These are phyloP conservation scores for Cercospora sp. DNA, from an alignment of 2,329 filamentous ascomycete genomes.

Conservation along the genomic window DNA sequence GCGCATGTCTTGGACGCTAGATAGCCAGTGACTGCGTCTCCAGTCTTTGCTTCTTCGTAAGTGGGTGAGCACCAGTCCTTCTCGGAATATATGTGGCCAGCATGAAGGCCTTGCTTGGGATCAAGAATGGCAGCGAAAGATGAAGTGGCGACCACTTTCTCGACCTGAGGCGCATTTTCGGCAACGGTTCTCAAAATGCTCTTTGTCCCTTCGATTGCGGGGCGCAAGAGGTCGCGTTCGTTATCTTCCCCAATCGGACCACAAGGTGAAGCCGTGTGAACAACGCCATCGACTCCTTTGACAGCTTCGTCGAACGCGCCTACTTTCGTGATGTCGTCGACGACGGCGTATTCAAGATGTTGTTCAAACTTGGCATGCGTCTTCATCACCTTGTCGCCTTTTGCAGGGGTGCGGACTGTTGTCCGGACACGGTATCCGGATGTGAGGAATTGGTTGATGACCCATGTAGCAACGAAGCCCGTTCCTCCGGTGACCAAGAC, in stretches of 20 bases:
- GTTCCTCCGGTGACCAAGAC: neutral
- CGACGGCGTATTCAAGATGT: neutral
- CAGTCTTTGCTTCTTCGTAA: neutral
- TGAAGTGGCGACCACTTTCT: neutral
- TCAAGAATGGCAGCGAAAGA: neutral
- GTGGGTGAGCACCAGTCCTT: constrained; percentile 6
- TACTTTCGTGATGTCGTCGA: neutral
- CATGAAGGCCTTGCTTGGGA: neutral
- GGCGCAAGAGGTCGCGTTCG: neutral
- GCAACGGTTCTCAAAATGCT: neutral
- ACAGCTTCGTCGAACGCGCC: neutral
- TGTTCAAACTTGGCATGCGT: neutral
- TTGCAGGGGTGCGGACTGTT: neutral
- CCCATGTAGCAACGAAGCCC: neutral
- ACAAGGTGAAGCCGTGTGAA: neutral
- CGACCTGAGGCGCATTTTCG: neutral
- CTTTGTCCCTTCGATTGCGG: neutral
- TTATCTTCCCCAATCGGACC: neutral
- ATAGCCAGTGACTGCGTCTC: neutral
- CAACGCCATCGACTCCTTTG: neutral
- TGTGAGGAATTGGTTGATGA: neutral
- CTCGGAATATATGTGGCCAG: neutral
- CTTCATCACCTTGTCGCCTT: neutral
- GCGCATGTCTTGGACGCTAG: constrained; percentile 11
- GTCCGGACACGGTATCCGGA: neutral